These are phyloP conservation scores for Aspergillus sclerotialis DNA, from an alignment of 2,329 filamentous ascomycete genomes.

Conservation along the genomic window DNA sequence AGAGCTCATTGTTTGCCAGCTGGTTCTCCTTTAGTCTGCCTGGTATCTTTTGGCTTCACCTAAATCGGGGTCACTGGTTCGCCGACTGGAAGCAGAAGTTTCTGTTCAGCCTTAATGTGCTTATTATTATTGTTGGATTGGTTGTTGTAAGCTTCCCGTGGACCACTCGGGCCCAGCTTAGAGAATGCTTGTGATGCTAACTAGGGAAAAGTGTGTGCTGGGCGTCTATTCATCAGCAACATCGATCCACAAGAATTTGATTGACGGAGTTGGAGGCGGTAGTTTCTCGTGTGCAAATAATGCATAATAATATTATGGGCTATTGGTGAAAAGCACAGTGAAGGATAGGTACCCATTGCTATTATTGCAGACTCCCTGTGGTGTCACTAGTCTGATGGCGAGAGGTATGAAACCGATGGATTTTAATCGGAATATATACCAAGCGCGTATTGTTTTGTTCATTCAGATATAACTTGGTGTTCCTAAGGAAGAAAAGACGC, in stretches of 20 bases:
- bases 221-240: slow-evolving; percentile 19
- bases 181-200: slow-evolving; percentile 1
- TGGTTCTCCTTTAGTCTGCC: slow-evolving; percentile 51
- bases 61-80: slow-evolving; percentile 16
- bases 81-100: slow-evolving; percentile 13
- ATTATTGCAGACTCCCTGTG: no score
- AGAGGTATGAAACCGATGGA: no score
- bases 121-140: slow-evolving; percentile 8
- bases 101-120: slow-evolving; percentile 10
- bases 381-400: no score
- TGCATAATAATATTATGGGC: slow-evolving; percentile 3
- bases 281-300: slow-evolving; percentile 16
- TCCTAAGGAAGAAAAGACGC: no score
- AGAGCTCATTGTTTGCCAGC: slow-evolving; percentile 50
- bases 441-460: no score
- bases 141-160: slow-evolving; percentile 8
- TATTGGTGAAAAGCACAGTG: no score
- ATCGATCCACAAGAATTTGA: slow-evolving; percentile 13
- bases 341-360: not conserved
- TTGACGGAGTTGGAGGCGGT: slow-evolving; percentile 7
- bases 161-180: not conserved
- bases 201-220: slow-evolving; percentile 14
- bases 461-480: not conserved
- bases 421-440: no score
- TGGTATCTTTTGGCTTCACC: slow-evolving; percentile 22